Conservation (phyloP, 2,329 filamentous ascomycete species). For the Exophiala sp. region DNA sequence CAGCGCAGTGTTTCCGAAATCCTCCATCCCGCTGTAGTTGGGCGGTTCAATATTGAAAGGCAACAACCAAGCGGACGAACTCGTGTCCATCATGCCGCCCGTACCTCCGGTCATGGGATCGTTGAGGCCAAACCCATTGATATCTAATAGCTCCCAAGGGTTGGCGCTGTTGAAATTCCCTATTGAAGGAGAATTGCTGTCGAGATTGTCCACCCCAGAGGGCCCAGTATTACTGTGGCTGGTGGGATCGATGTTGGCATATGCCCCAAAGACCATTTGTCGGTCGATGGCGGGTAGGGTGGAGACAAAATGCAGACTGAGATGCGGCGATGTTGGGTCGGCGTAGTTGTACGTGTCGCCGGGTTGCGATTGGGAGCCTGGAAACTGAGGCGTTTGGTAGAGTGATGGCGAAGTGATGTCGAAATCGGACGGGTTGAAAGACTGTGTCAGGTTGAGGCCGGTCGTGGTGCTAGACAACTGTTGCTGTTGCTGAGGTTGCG, state of each 20-base stretch:
- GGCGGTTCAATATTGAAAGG: conserved; percentile 86
- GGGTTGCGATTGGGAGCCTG: conserved; percentile 8
- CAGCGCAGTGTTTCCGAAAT: conserved; percentile 20
- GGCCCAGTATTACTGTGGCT: conserved; percentile 23
- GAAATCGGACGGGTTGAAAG: conserved; percentile 24
- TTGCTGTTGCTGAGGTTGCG: conserved; percentile 4
- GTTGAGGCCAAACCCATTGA: conserved; percentile 24
- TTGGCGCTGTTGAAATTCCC: conserved; percentile 28
- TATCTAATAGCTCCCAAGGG: conserved; percentile 24
- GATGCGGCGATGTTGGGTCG: conserved; percentile 32
- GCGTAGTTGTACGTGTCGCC: conserved; percentile 28
- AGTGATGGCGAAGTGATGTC: conserved; percentile 26
- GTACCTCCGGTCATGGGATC: conserved; percentile 16
- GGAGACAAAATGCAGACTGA: conserved; percentile 36
- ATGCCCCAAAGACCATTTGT: conserved; percentile 70
- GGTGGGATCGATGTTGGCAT: conserved; percentile 50
- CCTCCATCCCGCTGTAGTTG: conserved; percentile 34
- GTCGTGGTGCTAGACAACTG: conserved; percentile 6
- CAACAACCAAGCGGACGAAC: conserved; percentile 70
- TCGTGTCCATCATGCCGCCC: conserved; percentile 14
- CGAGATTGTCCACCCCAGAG: conserved; percentile 33
- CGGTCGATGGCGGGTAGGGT: conserved; percentile 63
- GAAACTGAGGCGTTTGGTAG: conserved; percentile 20
- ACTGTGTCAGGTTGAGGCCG: conserved; percentile 23
- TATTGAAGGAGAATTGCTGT: conserved; percentile 26